These are phyloP conservation scores for Xylariomycetidae sp. DNA, from an alignment of 2,329 filamentous ascomycete genomes.

Conservation along the genomic window DNA sequence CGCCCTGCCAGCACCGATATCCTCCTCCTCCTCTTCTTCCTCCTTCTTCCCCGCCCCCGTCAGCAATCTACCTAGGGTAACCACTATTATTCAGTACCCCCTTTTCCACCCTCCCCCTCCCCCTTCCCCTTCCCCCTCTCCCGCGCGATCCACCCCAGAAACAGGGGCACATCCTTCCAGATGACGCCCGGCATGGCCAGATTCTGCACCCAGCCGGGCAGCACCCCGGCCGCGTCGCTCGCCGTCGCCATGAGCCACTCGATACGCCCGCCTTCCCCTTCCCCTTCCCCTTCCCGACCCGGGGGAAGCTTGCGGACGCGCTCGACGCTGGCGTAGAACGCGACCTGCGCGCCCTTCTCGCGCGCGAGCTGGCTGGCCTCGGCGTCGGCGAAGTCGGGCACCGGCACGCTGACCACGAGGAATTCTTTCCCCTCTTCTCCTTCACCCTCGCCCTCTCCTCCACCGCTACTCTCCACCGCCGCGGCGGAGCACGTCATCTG, in stretches of 20 bases:
- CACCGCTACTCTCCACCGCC: background rate
- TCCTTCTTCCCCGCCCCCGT: no score
- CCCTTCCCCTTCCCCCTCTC: constrained; percentile 31
- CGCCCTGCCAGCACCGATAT: no score
- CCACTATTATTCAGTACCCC: no score
- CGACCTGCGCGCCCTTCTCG: constrained; percentile 48
- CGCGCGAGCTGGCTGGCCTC: constrained; percentile 28
- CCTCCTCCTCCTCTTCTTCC: no score
- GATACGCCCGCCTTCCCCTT: constrained; percentile 34
- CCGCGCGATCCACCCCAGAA: constrained; percentile 56
- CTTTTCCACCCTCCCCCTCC: constrained; percentile 1
- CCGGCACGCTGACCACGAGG: constrained; percentile 52
- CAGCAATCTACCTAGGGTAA: no score
- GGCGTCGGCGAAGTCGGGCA: constrained; percentile 36
- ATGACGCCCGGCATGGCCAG: constrained; percentile 57
- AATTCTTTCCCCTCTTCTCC: constrained; percentile 37
- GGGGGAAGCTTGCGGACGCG: constrained; percentile 43
- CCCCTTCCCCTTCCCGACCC: no score
- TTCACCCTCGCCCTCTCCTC: constrained; percentile 16
- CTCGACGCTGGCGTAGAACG: constrained; percentile 63
- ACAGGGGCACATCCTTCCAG: constrained; percentile 67
- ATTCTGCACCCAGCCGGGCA: constrained; percentile 65
- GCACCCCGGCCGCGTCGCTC: constrained; percentile 61
- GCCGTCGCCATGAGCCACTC: constrained; percentile 78
- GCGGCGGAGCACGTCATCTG: constrained; percentile 49